Evolutionary conservation across 1,284 basidiomycete genomes (phyloP).

Genomic region (Tylopilus sp.): DNA sequence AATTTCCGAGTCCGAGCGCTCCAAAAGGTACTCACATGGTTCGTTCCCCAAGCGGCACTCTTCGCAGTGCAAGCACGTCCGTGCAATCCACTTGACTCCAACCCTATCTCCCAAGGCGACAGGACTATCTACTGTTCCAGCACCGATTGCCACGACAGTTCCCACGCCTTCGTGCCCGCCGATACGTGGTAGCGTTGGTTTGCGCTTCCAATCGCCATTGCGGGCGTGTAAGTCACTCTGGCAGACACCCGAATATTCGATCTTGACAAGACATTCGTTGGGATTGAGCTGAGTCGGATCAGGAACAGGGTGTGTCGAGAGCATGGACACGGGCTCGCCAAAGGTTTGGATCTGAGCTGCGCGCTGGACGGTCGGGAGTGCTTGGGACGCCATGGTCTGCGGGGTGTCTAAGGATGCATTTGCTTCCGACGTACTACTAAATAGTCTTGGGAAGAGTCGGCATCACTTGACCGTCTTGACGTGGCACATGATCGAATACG

Average conservation of each 20-base stretch:
- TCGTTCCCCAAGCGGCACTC: slow-evolving; percentile 70
- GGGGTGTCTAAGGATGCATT: too few species aligned
- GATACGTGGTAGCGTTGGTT: slow-evolving; percentile 66
- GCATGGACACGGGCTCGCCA: slow-evolving; percentile 48
- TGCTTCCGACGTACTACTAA: too few species aligned
- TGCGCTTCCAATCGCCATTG: slow-evolving; percentile 65
- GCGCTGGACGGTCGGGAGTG: slow-evolving; percentile 57
- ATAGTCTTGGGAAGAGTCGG: too few species aligned
- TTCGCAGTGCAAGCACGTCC: slow-evolving; percentile 71
- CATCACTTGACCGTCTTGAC: too few species aligned
- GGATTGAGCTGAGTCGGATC: slow-evolving; percentile 68
- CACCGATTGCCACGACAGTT: slow-evolving; percentile 74
- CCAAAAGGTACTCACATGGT: slow-evolving; percentile 48
- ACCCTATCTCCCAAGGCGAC: slow-evolving; percentile 74
- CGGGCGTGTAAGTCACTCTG: slow-evolving; percentile 75
- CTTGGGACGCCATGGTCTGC: slow-evolving; percentile 10
- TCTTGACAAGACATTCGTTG: slow-evolving; percentile 75
- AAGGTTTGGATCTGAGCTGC: slow-evolving; percentile 59
- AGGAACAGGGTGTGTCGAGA: slow-evolving; percentile 59
- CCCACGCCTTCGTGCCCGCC: slow-evolving; percentile 79
- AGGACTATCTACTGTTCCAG: slow-evolving; percentile 51
- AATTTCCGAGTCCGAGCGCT: not conserved
- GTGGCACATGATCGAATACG: too few species aligned
- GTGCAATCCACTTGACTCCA: slow-evolving; percentile 81
- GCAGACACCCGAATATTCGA: slow-evolving; percentile 73